Evolutionary conservation across 2,329 filamentous ascomycete species (phyloP).

Genomic region (Sporothrix humicola): DNA sequence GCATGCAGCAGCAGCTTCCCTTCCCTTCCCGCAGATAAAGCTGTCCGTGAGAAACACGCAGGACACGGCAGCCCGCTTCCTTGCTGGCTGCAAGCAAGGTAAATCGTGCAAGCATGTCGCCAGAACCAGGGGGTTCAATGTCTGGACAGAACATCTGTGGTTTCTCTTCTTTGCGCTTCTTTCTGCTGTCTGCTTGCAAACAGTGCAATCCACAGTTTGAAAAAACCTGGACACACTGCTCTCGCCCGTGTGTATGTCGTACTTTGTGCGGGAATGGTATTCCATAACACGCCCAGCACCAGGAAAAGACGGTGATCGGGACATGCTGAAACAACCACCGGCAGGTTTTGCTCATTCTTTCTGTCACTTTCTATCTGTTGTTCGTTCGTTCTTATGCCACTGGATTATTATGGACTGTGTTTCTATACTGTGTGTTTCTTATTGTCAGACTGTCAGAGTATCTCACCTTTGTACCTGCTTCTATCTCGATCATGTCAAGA

Average conservation of each 20-base stretch:
- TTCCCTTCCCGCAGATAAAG: background rate
- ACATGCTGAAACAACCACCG: conserved; percentile 28
- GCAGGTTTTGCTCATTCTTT: background rate
- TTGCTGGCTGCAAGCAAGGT: conserved; percentile 24
- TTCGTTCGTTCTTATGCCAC: conserved; percentile 10
- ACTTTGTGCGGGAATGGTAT: background rate
- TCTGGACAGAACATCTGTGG: conserved; percentile 13
- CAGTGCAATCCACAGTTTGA: conserved; percentile 22
- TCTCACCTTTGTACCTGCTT: too few species aligned
- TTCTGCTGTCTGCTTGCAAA: background rate
- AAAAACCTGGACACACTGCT: conserved; percentile 25
- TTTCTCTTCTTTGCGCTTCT: background rate
- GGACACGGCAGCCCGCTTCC: conserved; percentile 8
- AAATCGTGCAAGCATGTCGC: conserved; percentile 23
- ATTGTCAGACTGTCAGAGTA: too few species aligned
- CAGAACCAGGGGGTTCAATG: conserved; percentile 9
- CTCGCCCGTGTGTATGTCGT: background rate
- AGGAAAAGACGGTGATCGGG: conserved; percentile 31
- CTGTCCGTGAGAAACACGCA: background rate
- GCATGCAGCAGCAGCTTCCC: background rate
- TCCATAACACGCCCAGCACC: conserved; percentile 18
- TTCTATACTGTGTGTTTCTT: background rate
- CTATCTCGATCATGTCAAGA: background rate
- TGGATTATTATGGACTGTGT: background rate
- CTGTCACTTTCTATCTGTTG: background rate